phyloP scores from a whole-genome alignment of 2,329 filamentous ascomycete genomes.

The Cytospora piceae region DNA sequence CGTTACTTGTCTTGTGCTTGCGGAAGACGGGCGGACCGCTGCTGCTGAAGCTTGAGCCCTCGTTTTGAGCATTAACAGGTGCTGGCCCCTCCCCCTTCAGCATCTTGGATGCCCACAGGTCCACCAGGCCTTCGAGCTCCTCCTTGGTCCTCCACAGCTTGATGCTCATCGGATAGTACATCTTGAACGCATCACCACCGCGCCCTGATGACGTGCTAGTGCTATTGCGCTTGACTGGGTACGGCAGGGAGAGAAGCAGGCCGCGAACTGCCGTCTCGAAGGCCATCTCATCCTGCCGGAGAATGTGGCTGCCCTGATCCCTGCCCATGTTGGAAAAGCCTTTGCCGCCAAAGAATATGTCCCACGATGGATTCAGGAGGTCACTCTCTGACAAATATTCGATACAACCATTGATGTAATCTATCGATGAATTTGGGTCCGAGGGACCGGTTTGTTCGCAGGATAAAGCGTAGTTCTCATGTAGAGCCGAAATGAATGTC shows the following conservation, averaged over 20 bases:
- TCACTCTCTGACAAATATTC: constrained; percentile 87
- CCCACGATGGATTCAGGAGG: constrained; percentile 75
- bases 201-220: constrained; percentile 39
- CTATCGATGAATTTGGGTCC: constrained; percentile 66
- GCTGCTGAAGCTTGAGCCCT: constrained; percentile 32
- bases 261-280: constrained; percentile 91
- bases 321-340: constrained; percentile 55
- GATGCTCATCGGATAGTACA: constrained; percentile 88
- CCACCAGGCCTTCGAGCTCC: constrained; percentile 75
- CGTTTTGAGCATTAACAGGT: not conserved
- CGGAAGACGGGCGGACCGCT: constrained; percentile 55
- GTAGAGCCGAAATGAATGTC: constrained; percentile 86
- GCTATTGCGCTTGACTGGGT: constrained; percentile 76
- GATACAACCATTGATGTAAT: constrained; percentile 83
- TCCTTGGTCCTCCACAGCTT: constrained; percentile 84
- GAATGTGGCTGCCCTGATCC: constrained; percentile 69
- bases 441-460: constrained; percentile 63
- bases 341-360: constrained; percentile 66
- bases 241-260: constrained; percentile 80
- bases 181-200: constrained; percentile 72
- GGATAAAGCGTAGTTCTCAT: constrained; percentile 91
- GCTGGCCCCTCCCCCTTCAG: constrained; percentile 54
- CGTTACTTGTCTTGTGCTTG: constrained; percentile 42
- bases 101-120: constrained; percentile 67
- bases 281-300: constrained; percentile 91